phyloP scores from a whole-genome alignment of 2,329 filamentous ascomycete species.

The Alternaria rosae region DNA sequence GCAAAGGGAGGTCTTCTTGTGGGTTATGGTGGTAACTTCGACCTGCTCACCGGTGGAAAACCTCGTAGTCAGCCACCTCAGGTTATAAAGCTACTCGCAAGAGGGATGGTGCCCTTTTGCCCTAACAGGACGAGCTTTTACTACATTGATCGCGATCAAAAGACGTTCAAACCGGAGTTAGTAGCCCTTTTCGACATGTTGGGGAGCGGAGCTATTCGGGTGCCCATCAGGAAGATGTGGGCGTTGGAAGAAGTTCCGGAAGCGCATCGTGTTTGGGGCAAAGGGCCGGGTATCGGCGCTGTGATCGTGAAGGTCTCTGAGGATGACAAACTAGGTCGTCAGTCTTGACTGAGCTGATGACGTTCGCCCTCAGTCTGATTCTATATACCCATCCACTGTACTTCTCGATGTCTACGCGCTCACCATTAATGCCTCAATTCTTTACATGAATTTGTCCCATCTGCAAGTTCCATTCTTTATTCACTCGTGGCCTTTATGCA shows the following conservation, averaged over 20 bases:
- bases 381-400: neutral
- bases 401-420: neutral
- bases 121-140: constrained; percentile 37
- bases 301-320: constrained; percentile 31
- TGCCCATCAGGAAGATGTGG: constrained; percentile 38
- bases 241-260: constrained; percentile 37
- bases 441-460: neutral
- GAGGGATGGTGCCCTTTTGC: constrained; percentile 32
- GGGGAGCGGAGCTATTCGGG: constrained; percentile 27
- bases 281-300: constrained; percentile 34
- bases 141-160: constrained; percentile 35
- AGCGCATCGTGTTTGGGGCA: constrained; percentile 36
- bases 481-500: neutral
- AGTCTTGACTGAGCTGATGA: neutral
- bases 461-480: neutral
- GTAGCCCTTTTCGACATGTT: constrained; percentile 28
- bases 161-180: constrained; percentile 36
- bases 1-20: constrained; percentile 48
- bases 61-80: constrained; percentile 20
- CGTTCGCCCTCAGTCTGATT: neutral
- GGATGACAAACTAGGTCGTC: neutral
- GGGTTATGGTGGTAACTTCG: constrained; percentile 37
- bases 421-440: neutral
- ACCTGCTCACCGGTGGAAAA: constrained; percentile 31
- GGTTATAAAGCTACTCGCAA: constrained; percentile 36